Base-by-base conservation (phyloP, 352 stramenopile genomes). In the Peronosclerospora sorghi region DNA sequence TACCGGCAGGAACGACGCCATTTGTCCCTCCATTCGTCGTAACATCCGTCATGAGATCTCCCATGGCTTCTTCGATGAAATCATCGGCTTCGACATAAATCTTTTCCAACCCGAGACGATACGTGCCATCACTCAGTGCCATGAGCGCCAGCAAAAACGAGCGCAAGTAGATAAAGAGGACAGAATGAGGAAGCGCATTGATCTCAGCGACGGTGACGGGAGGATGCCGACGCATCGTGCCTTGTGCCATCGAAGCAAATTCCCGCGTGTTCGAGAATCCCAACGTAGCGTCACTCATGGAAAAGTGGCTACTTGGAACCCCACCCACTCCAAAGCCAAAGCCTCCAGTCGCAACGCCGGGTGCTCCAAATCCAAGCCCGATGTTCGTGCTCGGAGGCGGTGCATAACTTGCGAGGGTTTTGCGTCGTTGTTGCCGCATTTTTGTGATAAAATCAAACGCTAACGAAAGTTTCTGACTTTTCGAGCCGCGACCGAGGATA, bases 381-480 rank as follows among this genome's bases (percentile, higher is more conserved):
- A 35, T 27, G 6, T 46, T 43, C 23, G 51, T 62, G 29, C 51
- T 69, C 15, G 54, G 54, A 66, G 8, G 72, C 0, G 54, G 54
- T 10, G 65, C 66, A 50, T 80, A 90, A 30, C 77, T 78, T 18
- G 69, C 71, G 8, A 87, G 61, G 0, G 73, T 85, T n/a, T 74
- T 73, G 27, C 79, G 62, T 6, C 78, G 67, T 35, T 90, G 75
- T 24, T 86, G 69, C 2, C 73, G 59, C 72, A 94, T 81, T 47
- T 86, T 86, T 8, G 73, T 81, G 53, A 94, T 85, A 29, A 94
- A 87, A 8, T 94, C 81, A 34, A 94, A 94, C 4, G 79, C 78
- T 32, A 85, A 65, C 7, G 75, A 78, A 7, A 94, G 59, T 50
- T 94, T 94, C 41, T 91, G 81, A 34, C 73, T 88, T 42, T 94